Evolutionary conservation across 2,329 filamentous ascomycete genomes (phyloP).

Genomic region (Beauveria brongniartii): DNA sequence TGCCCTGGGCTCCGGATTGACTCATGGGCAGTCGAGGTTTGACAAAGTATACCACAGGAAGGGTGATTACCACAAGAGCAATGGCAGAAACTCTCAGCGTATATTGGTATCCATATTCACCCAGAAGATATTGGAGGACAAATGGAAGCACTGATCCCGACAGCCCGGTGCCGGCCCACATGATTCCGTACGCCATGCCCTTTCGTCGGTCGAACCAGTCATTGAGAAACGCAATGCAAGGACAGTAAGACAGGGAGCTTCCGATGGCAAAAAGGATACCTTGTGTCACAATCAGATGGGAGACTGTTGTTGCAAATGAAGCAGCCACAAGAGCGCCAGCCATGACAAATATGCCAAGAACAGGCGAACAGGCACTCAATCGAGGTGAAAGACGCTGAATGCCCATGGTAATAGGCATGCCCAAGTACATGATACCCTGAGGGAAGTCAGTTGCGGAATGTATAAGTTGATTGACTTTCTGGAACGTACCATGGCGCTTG

Average conservation of each 20-base stretch:
- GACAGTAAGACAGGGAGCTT: conserved; percentile 40
- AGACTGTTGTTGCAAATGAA: conserved; percentile 40
- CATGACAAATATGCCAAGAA: conserved; percentile 36
- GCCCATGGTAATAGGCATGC: conserved; percentile 37
- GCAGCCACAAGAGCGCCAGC: conserved; percentile 38
- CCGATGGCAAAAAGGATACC: conserved; percentile 49
- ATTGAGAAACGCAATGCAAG: conserved; percentile 45
- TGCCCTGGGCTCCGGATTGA: conserved; percentile 18
- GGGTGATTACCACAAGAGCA: conserved; percentile 36
- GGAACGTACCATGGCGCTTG: conserved; percentile 39
- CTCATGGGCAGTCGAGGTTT: conserved; percentile 38
- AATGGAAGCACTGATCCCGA: conserved; percentile 37
- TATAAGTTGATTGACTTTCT: too few relatives aligned
- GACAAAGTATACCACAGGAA: conserved; percentile 44
- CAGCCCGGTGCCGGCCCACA: conserved; percentile 41
- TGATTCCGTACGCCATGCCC: conserved; percentile 49
- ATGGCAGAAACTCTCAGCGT: conserved; percentile 40
- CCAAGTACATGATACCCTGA: conserved; percentile 42
- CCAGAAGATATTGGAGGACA: conserved; percentile 38
- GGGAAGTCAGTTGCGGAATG: neutral
- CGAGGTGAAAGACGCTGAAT: conserved; percentile 32
- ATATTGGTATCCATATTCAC: conserved; percentile 33
- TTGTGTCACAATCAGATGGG: conserved; percentile 46
- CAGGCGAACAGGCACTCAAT: conserved; percentile 28
- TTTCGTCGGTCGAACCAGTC: conserved; percentile 47